Evolutionary conservation across 768 basidiomycete species (phyloP).

Genomic region (Mycena filopes): DNA sequence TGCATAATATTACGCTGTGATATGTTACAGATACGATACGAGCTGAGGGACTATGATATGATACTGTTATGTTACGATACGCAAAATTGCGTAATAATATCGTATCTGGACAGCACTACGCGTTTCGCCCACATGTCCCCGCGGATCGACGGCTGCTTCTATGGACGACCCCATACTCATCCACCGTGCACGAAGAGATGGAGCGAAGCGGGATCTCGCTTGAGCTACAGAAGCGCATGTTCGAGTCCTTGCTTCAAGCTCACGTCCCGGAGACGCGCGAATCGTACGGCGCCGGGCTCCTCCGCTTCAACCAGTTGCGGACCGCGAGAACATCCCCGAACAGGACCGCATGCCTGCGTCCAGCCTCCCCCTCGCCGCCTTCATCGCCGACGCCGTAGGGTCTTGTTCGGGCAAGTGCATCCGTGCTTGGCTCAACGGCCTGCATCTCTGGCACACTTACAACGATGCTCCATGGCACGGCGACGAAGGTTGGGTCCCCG

Average conservation of each 20-base stretch:
- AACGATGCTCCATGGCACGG: not conserved
- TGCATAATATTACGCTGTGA: too few species aligned
- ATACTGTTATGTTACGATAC: too few species aligned
- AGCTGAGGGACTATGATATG: too few species aligned
- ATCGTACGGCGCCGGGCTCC: conserved; percentile 29
- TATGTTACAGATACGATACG: too few species aligned
- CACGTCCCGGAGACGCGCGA: conserved; percentile 23
- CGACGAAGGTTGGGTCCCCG: too few species aligned
- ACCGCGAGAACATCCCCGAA: not conserved
- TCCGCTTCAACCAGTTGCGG: not conserved
- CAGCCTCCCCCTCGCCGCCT: not conserved
- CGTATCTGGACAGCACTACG: too few species aligned
- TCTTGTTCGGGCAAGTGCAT: not conserved
- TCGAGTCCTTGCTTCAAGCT: not conserved
- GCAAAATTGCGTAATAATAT: too few species aligned
- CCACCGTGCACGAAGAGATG: not conserved
- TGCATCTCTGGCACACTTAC: too few species aligned
- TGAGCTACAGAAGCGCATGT: not conserved
- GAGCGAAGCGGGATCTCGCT: not conserved
- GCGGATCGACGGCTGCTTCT: not conserved
- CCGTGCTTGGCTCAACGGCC: not conserved
- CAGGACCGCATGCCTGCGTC: too few species aligned
- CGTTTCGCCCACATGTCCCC: not conserved
- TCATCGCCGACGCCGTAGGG: not conserved
- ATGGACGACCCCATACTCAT: not conserved